Conservation (phyloP, 768 basidiomycete species). For the Leccinum obscurum region DNA sequence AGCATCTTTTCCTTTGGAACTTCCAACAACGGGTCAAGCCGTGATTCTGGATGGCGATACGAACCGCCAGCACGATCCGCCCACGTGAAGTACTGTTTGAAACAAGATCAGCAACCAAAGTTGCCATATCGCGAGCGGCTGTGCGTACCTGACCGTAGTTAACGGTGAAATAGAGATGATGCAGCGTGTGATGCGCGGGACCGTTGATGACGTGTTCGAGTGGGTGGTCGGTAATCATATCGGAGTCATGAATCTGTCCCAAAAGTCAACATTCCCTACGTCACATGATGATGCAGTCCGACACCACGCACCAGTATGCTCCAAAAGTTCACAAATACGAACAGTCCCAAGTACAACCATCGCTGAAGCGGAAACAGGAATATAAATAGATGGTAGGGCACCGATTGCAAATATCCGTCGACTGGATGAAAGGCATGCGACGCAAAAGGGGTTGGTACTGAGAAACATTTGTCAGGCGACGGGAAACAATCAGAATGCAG, state of each 20-base stretch:
- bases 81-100: constrained; percentile 91
- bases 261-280: not conserved
- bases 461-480: constrained; percentile 10
- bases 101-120: constrained; percentile 18
- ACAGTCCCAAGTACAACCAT: constrained; percentile 77
- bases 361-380: constrained; percentile 92
- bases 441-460: constrained; percentile 96
- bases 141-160: constrained; percentile 88
- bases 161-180: constrained; percentile 95
- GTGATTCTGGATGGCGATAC: constrained; percentile 84
- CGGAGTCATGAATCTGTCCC: constrained; percentile 91
- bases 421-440: constrained; percentile 97
- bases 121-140: constrained; percentile 2
- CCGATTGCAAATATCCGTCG: constrained; percentile 91
- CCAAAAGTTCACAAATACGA: constrained; percentile 94
- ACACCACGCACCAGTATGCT: constrained; percentile 69
- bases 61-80: constrained; percentile 82
- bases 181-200: constrained; percentile 97
- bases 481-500: not conserved
- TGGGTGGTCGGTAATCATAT: constrained; percentile 93
- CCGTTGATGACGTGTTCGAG: constrained; percentile 93
- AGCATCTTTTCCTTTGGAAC: constrained; percentile 33
- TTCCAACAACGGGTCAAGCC: constrained; percentile 84
- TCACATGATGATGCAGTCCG: not conserved
- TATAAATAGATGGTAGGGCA: constrained; percentile 93